phyloP scores from a whole-genome alignment of 345 rosid genomes.

The Theobroma cacao region DNA sequence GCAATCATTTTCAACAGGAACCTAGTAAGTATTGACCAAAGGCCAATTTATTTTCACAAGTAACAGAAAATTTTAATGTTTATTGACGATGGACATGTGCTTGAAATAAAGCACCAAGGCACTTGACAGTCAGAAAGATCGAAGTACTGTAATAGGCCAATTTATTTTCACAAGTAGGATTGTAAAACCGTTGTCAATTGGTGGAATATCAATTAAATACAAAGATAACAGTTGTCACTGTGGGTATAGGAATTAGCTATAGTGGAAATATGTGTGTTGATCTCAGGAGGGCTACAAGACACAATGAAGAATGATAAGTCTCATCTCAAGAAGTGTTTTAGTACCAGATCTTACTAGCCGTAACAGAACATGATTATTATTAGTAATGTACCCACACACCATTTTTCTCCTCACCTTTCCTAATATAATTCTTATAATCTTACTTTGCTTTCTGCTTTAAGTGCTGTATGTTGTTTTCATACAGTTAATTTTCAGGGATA shows the following conservation, averaged over 20 bases:
- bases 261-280: background rate
- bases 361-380: background rate
- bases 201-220: background rate
- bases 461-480: background rate
- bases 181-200: background rate
- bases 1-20: background rate
- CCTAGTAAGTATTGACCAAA: background rate
- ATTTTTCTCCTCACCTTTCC: background rate
- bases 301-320: background rate
- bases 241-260: background rate
- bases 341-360: background rate
- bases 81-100: background rate
- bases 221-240: background rate
- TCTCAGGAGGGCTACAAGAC: background rate
- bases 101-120: background rate
- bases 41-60: background rate
- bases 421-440: background rate
- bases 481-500: background rate
- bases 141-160: background rate
- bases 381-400: background rate
- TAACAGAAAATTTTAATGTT: background rate
- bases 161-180: background rate
- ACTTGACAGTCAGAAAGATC: background rate
- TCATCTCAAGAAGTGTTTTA: background rate
- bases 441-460: background rate